Evolutionary conservation across 768 basidiomycete species (phyloP).

Genomic region (Termitomyces heimii): DNA sequence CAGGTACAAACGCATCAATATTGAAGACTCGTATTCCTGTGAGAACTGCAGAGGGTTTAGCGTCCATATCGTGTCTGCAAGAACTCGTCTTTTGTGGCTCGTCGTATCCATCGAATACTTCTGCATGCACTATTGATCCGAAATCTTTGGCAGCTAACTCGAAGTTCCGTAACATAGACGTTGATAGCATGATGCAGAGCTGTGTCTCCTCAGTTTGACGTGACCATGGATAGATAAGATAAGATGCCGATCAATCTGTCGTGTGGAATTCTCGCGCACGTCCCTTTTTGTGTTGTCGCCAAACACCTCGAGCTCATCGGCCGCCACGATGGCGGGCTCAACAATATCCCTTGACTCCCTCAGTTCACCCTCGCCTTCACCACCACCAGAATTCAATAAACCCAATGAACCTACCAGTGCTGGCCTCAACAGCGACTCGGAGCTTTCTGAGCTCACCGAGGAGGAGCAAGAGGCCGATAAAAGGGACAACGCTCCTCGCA

Average conservation of each 20-base stretch:
- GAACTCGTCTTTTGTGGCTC: neutral
- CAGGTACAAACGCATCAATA: too few relatives aligned
- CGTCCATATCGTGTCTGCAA: too few relatives aligned
- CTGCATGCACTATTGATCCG: neutral
- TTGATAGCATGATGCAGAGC: neutral
- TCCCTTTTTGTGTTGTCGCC: conserved; percentile 27
- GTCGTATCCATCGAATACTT: neutral
- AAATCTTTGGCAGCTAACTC: neutral
- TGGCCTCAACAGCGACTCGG: conserved; percentile 60
- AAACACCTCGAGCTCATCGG: conserved; percentile 18
- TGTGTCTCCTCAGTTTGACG: neutral
- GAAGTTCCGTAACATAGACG: too few relatives aligned
- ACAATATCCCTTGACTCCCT: conserved; percentile 59
- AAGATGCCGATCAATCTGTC: conserved; percentile 25
- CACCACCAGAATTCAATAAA: conserved; percentile 19
- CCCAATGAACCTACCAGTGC: conserved; percentile 22
- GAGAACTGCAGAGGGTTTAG: too few relatives aligned
- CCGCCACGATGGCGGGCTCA: conserved; percentile 45
- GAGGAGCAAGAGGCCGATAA: conserved; percentile 60
- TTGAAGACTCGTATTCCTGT: too few relatives aligned
- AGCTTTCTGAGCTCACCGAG: conserved; percentile 80
- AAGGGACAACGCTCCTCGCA: conserved; percentile 18
- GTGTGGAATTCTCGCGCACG: conserved; percentile 24
- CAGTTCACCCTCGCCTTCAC: conserved; percentile 63
- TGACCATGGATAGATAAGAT: conserved; percentile 21